These are phyloP conservation scores for Rosa chinensis DNA, from an alignment of 306 rosid genomes.

Conservation along the genomic window DNA sequence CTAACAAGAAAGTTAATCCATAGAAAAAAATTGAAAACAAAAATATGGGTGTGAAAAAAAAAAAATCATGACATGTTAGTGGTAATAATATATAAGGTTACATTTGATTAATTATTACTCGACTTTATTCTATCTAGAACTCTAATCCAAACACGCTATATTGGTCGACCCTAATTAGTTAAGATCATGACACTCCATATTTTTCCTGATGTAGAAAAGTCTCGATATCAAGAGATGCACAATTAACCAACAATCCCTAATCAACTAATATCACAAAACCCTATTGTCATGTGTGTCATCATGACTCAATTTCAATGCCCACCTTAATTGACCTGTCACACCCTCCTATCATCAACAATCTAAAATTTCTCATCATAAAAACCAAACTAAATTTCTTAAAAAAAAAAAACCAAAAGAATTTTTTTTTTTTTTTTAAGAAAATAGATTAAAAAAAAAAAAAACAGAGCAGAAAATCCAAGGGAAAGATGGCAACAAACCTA, in stretches of 20 bases:
- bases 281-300: background rate
- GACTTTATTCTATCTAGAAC: too few relatives aligned
- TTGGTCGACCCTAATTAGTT: background rate
- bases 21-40: too few relatives aligned
- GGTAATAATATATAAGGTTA: too few relatives aligned
- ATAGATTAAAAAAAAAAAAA: background rate
- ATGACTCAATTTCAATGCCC: background rate
- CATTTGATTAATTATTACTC: too few relatives aligned
- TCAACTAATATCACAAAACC: background rate
- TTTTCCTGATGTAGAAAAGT: background rate
- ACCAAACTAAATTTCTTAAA: background rate
- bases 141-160: background rate
- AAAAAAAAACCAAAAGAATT: background rate
- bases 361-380: background rate
- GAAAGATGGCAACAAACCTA: background rate
- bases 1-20: too few relatives aligned
- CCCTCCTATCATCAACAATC: background rate
- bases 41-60: too few relatives aligned
- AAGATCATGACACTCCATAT: too few relatives aligned
- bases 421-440: background rate
- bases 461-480: background rate
- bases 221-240: background rate
- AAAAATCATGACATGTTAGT: too few relatives aligned
- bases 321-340: conserved; percentile 5
- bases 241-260: background rate